Percentiles rank a stretch among this genome's conserved stretches.
These are phyloP conservation scores for Inga leiocalycina DNA, from an alignment of 306 rosid genomes.

Conservation along the genomic window DNA sequence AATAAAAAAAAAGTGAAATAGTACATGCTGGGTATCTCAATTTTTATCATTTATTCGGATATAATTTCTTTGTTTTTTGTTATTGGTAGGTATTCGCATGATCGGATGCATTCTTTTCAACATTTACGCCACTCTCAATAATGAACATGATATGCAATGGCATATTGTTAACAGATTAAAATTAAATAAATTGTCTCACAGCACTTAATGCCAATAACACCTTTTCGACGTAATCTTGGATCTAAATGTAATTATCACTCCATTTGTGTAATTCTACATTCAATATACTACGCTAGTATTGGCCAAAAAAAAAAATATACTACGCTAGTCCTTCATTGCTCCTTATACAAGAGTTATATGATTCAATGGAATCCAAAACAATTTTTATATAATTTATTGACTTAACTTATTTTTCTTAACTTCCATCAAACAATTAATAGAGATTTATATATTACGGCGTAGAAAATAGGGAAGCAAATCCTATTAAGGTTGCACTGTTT, in stretches of 20 bases:
- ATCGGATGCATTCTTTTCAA: neutral
- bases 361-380: neutral
- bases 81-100: no score
- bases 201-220: neutral
- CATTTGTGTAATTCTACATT: neutral
- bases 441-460: neutral
- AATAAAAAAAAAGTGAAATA: no score
- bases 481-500: neutral
- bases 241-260: neutral
- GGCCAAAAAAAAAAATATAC: no score
- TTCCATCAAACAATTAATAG: neutral
- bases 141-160: neutral
- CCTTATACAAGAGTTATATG: neutral
- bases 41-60: neutral
- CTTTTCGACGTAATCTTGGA: neutral
- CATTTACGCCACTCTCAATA: neutral
- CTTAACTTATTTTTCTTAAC: neutral
- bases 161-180: neutral
- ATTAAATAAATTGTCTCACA: neutral
- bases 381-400: no score
- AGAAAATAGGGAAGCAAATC: no score
- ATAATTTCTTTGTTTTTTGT: no score
- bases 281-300: neutral
- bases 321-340: neutral
- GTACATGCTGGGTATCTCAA: neutral